phyloP scores from a whole-genome alignment of 202 grass and related monocot genomes.

The Brachypodium distachyon region DNA sequence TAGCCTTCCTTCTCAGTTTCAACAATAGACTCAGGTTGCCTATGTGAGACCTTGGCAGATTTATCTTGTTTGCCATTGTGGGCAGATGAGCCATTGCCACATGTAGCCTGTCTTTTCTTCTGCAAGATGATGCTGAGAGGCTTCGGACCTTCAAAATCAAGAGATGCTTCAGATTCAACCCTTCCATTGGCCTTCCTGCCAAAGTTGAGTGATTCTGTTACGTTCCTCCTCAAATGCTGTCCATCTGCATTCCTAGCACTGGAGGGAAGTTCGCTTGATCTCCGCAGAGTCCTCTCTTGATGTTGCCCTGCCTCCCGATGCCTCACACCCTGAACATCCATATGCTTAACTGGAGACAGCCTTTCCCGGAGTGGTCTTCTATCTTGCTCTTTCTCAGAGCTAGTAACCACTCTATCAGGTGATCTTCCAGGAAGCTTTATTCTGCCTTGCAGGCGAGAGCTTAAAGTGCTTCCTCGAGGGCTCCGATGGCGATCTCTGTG shows the following conservation, averaged over 20 bases:
- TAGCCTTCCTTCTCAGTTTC: slow-evolving; percentile 25
- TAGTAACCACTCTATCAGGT: slow-evolving; percentile 39
- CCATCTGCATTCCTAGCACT: slow-evolving; percentile 31
- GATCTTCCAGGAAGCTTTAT: slow-evolving; percentile 77
- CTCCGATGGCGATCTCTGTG: slow-evolving; percentile 20
- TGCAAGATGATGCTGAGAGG: slow-evolving; percentile 72
- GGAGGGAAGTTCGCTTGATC: slow-evolving; percentile 38
- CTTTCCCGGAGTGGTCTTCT: slow-evolving; percentile 40
- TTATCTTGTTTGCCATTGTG: slow-evolving; percentile 17
- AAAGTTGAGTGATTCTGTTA: slow-evolving; percentile 28
- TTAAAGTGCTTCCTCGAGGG: slow-evolving; percentile 28
- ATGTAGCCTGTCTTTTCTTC: slow-evolving; percentile 53
- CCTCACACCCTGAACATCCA: slow-evolving; percentile 22
- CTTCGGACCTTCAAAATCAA: slow-evolving; percentile 76
- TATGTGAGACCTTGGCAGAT: not conserved
- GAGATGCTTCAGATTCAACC: slow-evolving; percentile 37
- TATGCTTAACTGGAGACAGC: slow-evolving; percentile 34
- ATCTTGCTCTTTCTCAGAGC: slow-evolving; percentile 42
- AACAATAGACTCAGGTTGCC: slow-evolving; percentile 8
- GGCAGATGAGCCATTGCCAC: slow-evolving; percentile 29
- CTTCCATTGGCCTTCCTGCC: slow-evolving; percentile 35
- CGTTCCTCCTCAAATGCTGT: slow-evolving; percentile 27
- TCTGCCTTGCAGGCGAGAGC: slow-evolving; percentile 64
- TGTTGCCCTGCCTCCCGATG: slow-evolving; percentile 21
- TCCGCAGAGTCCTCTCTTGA: slow-evolving; percentile 32